These are phyloP conservation scores for Lathyrus sativus DNA, from an alignment of 306 rosid species.

Conservation along the genomic window DNA sequence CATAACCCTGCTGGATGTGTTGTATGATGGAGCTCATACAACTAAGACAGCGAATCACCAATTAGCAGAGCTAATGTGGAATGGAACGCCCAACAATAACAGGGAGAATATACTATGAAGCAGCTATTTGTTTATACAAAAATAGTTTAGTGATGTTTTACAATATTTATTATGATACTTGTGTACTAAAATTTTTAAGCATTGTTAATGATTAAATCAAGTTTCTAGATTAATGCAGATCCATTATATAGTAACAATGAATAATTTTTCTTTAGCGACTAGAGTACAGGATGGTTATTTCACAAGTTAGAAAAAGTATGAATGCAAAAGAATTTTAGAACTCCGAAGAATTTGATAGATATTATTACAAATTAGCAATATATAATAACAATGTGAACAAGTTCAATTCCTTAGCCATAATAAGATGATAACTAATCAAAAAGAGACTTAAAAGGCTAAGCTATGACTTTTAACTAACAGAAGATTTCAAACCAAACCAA, in stretches of 20 bases:
- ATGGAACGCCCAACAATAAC: slow-evolving; percentile 25
- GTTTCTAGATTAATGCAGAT: background rate
- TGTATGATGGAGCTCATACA: slow-evolving; percentile 43
- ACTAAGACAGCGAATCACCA: slow-evolving; percentile 41
- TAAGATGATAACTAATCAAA: background rate
- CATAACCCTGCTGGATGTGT: slow-evolving; percentile 31
- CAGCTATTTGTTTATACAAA: slow-evolving; percentile 37
- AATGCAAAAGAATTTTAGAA: background rate
- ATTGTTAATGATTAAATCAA: background rate
- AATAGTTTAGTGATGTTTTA: background rate
- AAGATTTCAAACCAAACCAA: background rate
- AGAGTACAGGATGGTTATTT: background rate
- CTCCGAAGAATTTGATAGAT: background rate
- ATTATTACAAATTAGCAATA: background rate
- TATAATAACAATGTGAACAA: slow-evolving; percentile 4
- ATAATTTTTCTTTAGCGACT: background rate
- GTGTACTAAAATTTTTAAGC: background rate
- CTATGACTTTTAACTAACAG: background rate
- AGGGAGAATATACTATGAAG: slow-evolving; percentile 19
- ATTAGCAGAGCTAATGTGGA: slow-evolving; percentile 44
- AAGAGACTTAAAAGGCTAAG: background rate
- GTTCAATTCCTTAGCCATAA: background rate
- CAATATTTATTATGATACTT: background rate
- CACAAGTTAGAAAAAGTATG: background rate
- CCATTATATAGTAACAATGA: background rate